These are phyloP conservation scores for Pichia sp. DNA, from an alignment of 1,139 yeast species.

Conservation along the genomic window DNA sequence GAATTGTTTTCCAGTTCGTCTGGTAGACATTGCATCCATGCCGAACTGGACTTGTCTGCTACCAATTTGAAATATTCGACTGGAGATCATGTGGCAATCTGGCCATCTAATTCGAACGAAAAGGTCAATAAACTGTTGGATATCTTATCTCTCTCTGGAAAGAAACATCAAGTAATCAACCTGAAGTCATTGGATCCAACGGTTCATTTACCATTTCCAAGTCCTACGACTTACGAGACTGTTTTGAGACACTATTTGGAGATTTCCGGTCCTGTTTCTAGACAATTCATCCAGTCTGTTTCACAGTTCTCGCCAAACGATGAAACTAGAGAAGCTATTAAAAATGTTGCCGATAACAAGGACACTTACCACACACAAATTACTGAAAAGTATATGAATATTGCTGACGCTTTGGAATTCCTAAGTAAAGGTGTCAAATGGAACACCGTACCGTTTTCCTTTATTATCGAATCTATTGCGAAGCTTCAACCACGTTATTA, in stretches of 20 bases:
- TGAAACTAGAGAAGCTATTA: conserved; percentile 43
- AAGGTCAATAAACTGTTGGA: conserved; percentile 56
- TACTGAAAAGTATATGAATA: conserved; percentile 51
- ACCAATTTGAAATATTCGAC: conserved; percentile 81
- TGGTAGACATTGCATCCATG: conserved; percentile 74
- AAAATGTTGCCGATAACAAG: conserved; percentile 60
- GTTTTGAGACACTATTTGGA: conserved; percentile 83
- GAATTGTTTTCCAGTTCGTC: conserved; percentile 59
- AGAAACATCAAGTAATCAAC: conserved; percentile 49
- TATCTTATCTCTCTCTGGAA: conserved; percentile 53
- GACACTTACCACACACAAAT: conserved; percentile 57
- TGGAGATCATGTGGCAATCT: conserved; percentile 91
- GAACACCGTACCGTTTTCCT: conserved; percentile 74
- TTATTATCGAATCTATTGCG: conserved; percentile 71
- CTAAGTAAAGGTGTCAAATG: conserved; percentile 61
- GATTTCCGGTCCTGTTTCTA: conserved; percentile 87
- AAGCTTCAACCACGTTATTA: conserved; percentile 92
- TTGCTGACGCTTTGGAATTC: conserved; percentile 64
- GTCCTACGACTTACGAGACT: conserved; percentile 86
- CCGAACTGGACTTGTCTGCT: conserved; percentile 73
- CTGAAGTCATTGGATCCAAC: conserved; percentile 65
- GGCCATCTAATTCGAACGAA: conserved; percentile 86
- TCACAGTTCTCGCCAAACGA: conserved; percentile 76
- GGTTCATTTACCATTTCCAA: conserved; percentile 66
- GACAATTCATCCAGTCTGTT: conserved; percentile 74